Base-by-base conservation (phyloP, 2,329 filamentous ascomycete species). In the Hymenoscyphus linearis region DNA sequence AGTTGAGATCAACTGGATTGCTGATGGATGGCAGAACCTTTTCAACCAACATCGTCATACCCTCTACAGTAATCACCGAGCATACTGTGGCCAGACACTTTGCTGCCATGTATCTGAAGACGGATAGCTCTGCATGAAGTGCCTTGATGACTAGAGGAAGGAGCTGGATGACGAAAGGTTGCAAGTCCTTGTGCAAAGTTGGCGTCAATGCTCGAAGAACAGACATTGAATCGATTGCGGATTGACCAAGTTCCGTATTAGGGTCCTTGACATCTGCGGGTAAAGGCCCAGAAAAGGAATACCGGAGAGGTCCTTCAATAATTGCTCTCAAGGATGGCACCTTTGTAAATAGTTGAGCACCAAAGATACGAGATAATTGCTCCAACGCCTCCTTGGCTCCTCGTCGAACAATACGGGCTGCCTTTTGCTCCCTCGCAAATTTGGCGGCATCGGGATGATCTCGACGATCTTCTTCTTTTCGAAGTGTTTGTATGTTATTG, bases 21-120 rank as follows among this genome's bases (percentile, higher is more conserved):
- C 82, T 95, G 75, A 98, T 96, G 1, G 90, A 90, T 5, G 95
- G 95, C 52, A 99, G 76, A 10, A 99, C 91, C 71, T 91, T 89
- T 74, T 98, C 91, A 0, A 99, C 95, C 25, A 99, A 80, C 73
- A 93, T 92, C 0, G 93, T 99, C 87, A 99, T 97, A 58, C 91
- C 95, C 65, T 96, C 88, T 4, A 98, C 89, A 0, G 91, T 91
- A 68, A 99, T 96, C 67, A 98, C 89, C 73, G 93, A 99, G 80
- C 96, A 99, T 52, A 98, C 89, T 1, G 95, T 99, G 9, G 95
- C 96, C 73, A 99, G 86, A 73, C 95, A 98, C 74, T 99, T 99
- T 0, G 95, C 95, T 26, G 95, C 95, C 76, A 93, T 95, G 75
- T 99, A 99, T 44, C 95, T 85, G 73, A 99, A 91, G 2, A 99